These are phyloP conservation scores for Phlyctochytrium planicorne DNA, from an alignment of 192 early-diverging fungal genomes.

Conservation along the genomic window DNA sequence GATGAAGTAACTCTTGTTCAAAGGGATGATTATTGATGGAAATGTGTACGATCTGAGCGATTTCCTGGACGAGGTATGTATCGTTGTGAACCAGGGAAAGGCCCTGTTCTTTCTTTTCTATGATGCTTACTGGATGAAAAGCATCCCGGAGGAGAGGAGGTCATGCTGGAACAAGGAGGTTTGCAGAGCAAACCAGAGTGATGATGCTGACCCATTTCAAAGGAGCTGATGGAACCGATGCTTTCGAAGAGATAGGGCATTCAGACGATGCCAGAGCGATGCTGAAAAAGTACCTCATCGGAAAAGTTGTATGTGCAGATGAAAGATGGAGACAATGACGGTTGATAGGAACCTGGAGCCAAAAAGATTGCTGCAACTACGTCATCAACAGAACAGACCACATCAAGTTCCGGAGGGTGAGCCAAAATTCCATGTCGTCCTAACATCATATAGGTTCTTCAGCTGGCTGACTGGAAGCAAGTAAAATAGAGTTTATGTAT, in stretches of 20 bases:
- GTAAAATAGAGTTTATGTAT: too few species aligned
- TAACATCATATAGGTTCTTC: neutral
- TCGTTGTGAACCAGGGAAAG: neutral
- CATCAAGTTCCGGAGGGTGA: neutral
- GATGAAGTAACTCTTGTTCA: too few species aligned
- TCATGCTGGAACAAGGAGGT: conserved; percentile 87
- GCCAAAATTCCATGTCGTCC: neutral
- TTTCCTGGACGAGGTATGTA: conserved; percentile 46
- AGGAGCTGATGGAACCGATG: conserved; percentile 78
- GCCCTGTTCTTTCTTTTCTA: neutral
- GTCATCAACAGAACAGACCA: neutral
- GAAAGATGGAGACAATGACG: too few species aligned
- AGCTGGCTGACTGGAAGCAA: neutral
- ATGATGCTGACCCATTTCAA: neutral
- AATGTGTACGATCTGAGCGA: conserved; percentile 52
- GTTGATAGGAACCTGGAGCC: too few species aligned
- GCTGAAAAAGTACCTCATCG: conserved; percentile 44
- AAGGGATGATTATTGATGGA: conserved; percentile 51
- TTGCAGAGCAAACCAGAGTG: too few species aligned
- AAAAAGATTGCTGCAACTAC: neutral
- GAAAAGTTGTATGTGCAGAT: neutral
- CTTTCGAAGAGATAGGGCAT: conserved; percentile 97
- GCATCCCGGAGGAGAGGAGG: conserved; percentile 98
- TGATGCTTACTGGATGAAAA: too few species aligned
- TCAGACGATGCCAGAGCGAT: conserved; percentile 90